phyloP scores from a whole-genome alignment of 1,284 basidiomycete species.

The Peniophora sp. region DNA sequence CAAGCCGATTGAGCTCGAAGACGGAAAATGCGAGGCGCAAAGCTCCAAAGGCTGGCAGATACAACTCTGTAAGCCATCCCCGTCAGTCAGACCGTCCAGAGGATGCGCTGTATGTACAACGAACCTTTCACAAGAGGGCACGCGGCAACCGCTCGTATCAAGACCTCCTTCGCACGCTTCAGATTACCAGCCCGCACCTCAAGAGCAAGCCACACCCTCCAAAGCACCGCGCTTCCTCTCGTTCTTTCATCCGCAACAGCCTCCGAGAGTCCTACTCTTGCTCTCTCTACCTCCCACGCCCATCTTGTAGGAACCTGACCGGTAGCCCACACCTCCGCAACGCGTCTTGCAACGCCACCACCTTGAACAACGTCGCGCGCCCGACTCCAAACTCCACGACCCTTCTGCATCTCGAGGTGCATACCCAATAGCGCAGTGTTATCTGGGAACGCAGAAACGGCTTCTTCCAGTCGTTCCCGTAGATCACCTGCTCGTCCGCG shows the following conservation, averaged over 20 bases:
- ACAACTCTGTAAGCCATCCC: constrained; percentile 51
- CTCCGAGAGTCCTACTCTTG: constrained; percentile 50
- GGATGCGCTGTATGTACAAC: too few species aligned
- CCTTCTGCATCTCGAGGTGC: constrained; percentile 73
- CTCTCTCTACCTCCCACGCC: constrained; percentile 62
- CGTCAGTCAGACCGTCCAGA: not conserved
- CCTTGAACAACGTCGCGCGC: constrained; percentile 44
- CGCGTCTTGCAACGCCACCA: constrained; percentile 51
- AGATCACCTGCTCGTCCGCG: constrained; percentile 53
- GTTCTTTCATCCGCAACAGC: constrained; percentile 64
- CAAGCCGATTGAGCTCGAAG: constrained; percentile 62
- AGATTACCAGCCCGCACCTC: constrained; percentile 62
- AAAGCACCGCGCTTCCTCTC: constrained; percentile 58
- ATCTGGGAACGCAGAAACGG: constrained; percentile 53
- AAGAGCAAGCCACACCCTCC: constrained; percentile 79
- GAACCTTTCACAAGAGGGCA: constrained; percentile 77
- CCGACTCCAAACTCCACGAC: constrained; percentile 66
- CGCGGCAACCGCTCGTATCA: constrained; percentile 77
- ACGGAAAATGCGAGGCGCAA: constrained; percentile 61
- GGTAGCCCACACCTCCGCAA: constrained; percentile 68
- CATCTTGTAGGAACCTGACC: constrained; percentile 71
- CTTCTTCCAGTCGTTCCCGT: constrained; percentile 48
- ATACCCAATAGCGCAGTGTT: constrained; percentile 72
- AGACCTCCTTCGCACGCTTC: constrained; percentile 64
- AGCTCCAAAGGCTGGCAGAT: constrained; percentile 77